Evolutionary conservation across 2,329 filamentous ascomycete species (phyloP).

Genomic region (Curvularia sp.): DNA sequence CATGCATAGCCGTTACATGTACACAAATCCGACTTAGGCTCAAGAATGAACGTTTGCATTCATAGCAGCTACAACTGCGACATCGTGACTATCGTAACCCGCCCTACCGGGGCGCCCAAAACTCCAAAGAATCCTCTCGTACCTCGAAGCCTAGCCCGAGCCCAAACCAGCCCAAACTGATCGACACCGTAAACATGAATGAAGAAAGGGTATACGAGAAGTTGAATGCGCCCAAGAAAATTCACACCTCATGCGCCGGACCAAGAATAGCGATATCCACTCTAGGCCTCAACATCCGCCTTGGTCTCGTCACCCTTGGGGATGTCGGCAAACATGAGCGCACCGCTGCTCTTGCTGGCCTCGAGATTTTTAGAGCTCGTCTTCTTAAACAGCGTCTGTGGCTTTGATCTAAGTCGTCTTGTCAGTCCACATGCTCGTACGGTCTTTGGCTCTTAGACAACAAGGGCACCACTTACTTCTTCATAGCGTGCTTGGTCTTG

Average conservation of each 20-base stretch:
- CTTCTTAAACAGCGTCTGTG: conserved; percentile 52
- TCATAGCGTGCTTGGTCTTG: conserved; percentile 79
- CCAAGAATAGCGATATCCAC: background rate
- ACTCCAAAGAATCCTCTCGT: conserved; percentile 4
- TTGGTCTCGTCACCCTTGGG: conserved; percentile 33
- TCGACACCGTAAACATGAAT: conserved; percentile 3
- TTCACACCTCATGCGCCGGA: background rate
- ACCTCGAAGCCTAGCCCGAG: background rate
- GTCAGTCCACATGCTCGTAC: conserved; percentile 19
- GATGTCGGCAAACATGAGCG: conserved; percentile 49
- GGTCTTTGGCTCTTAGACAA: background rate
- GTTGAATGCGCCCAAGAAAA: conserved; percentile 1
- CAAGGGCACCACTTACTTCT: conserved; percentile 61
- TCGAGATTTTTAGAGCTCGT: conserved; percentile 51
- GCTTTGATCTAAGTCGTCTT: conserved; percentile 41
- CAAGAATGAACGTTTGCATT: background rate
- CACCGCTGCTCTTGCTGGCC: conserved; percentile 40
- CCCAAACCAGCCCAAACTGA: background rate
- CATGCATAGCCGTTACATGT: conserved; percentile 8
- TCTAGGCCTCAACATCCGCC: conserved; percentile 10
- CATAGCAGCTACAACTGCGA: background rate
- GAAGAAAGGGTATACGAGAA: conserved; percentile 9
- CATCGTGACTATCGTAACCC: conserved; percentile 24
- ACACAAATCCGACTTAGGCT: background rate
- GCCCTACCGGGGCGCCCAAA: conserved; percentile 4